These are phyloP conservation scores for Aspergillus caelatus DNA, from an alignment of 2,329 filamentous ascomycete species.

Conservation along the genomic window DNA sequence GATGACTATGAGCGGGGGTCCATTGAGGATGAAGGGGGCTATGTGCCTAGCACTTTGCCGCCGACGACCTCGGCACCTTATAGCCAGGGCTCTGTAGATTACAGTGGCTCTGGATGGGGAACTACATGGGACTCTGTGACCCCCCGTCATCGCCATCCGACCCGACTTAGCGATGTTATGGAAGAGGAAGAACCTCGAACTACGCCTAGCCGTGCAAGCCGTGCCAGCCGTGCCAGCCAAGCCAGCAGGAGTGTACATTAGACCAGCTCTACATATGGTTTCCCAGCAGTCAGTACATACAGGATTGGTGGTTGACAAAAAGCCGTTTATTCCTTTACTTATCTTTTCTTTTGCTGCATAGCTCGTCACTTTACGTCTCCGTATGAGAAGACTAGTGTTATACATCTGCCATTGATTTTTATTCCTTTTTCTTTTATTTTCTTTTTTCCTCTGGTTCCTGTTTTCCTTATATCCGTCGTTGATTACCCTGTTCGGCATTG, in stretches of 20 bases:
- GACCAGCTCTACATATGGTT: slow-evolving; percentile 12
- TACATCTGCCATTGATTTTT: neutral
- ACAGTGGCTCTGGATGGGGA: slow-evolving; percentile 68
- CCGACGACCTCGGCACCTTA: slow-evolving; percentile 31
- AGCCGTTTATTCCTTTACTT: slow-evolving; percentile 9
- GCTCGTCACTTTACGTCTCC: neutral
- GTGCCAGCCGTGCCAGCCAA: slow-evolving; percentile 39
- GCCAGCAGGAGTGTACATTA: slow-evolving; percentile 46
- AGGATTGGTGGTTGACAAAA: slow-evolving; percentile 6
- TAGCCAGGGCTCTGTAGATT: slow-evolving; percentile 56
- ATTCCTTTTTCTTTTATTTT: slow-evolving; percentile 1
- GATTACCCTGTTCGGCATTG: slow-evolving; percentile 6
- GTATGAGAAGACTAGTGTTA: neutral
- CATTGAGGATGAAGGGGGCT: slow-evolving; percentile 45
- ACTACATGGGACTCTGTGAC: slow-evolving; percentile 76
- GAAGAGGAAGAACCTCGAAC: slow-evolving; percentile 79
- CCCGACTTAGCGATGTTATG: slow-evolving; percentile 82
- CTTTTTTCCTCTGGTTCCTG: neutral
- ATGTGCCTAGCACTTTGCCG: slow-evolving; percentile 27
- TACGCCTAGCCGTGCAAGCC: slow-evolving; percentile 69
- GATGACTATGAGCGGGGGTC: slow-evolving; percentile 59
- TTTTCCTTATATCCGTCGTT: slow-evolving; percentile 2
- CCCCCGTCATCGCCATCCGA: slow-evolving; percentile 79
- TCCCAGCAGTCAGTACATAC: slow-evolving; percentile 20
- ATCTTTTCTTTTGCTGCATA: slow-evolving; percentile 1